Evolutionary conservation across 352 stramenopile genomes (phyloP).

Genomic region (Phytophthora melonis): DNA sequence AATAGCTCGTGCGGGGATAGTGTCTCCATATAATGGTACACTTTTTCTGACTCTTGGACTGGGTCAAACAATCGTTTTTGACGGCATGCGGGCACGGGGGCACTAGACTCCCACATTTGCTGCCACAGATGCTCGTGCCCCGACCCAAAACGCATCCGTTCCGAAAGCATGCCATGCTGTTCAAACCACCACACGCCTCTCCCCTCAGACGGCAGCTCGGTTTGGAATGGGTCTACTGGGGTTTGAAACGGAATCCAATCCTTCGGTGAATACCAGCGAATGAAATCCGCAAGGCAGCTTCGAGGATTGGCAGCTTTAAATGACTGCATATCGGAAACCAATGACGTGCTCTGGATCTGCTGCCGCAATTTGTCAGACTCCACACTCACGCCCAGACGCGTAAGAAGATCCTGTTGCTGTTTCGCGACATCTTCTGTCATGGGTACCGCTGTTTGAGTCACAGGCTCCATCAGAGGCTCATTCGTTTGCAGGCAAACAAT

Average conservation of each 20-base stretch:
- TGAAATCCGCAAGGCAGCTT: conserved; percentile 78
- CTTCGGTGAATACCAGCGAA: conserved; percentile 87
- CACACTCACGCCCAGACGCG: conserved; percentile 65
- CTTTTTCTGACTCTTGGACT: conserved; percentile 77
- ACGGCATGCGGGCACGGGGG: conserved; percentile 56
- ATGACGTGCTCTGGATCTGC: conserved; percentile 74
- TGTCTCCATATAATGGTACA: conserved; percentile 87
- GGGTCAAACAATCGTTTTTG: conserved; percentile 81
- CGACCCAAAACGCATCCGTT: conserved; percentile 67
- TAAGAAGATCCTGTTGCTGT: conserved; percentile 80
- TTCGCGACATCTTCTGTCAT: conserved; percentile 85
- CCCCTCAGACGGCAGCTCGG: conserved; percentile 52
- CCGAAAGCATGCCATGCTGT: conserved; percentile 71
- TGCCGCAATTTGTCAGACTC: conserved; percentile 78
- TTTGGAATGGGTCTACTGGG: conserved; percentile 19
- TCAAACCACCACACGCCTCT: conserved; percentile 76
- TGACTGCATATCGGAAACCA: conserved; percentile 88
- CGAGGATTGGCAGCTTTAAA: conserved; percentile 86
- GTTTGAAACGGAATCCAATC: conserved; percentile 73
- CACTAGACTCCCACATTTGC: conserved; percentile 76
- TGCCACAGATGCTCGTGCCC: conserved; percentile 70
- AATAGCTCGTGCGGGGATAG: conserved; percentile 82
- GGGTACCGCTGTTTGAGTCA: conserved; percentile 73
- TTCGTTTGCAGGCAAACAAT: conserved; percentile 58
- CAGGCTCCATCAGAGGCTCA: conserved; percentile 63